phyloP scores from a whole-genome alignment of 192 early-diverging fungal genomes.

The Diversispora eburnea region DNA sequence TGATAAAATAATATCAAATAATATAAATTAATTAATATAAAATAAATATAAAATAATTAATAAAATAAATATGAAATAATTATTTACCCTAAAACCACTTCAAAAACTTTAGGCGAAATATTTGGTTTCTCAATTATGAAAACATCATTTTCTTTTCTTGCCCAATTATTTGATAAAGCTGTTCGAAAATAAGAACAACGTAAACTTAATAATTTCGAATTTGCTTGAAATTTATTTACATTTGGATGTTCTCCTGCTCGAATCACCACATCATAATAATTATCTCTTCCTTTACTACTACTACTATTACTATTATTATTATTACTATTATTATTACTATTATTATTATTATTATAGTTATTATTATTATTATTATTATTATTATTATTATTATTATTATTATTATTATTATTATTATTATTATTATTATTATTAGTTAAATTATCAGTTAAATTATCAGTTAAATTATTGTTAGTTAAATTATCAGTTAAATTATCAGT shows the following conservation, averaged over 20 bases:
- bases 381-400: no score
- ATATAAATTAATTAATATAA: neutral
- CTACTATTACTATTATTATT: no score
- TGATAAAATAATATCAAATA: no score
- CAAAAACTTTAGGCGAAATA: constrained; percentile 18
- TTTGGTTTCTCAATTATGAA: constrained; percentile 23
- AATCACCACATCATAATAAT: constrained; percentile 18
- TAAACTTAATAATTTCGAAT: neutral
- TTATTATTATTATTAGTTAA: no score
- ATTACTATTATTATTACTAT: no score
- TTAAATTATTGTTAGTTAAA: no score
- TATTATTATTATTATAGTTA: no score
- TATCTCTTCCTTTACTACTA: no score
- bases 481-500: no score
- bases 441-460: no score
- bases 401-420: no score
- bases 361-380: no score
- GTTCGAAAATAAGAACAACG: constrained; percentile 18
- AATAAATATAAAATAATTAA: neutral
- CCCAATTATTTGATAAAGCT: constrained; percentile 23
- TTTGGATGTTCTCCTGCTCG: constrained; percentile 9
- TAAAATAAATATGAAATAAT: neutral
- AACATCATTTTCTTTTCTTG: constrained; percentile 13
- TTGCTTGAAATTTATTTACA: constrained; percentile 16
- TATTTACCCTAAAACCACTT: neutral